Conservation (phyloP, 2,329 filamentous ascomycete species). For the Ophiostoma sp. region DNA sequence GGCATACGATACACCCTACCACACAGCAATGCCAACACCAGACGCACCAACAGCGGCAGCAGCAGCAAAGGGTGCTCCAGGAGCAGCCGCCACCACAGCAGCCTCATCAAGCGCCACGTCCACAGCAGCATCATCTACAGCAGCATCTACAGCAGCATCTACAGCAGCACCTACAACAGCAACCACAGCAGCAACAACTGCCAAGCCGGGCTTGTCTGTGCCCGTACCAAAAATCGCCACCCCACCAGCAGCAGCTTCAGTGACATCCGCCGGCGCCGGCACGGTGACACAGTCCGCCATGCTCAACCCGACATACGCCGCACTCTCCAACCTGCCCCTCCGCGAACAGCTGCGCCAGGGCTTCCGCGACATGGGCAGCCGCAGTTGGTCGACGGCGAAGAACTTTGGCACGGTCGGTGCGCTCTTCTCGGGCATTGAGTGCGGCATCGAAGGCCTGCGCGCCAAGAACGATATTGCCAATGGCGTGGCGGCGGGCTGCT, state of each 20-base stretch:
- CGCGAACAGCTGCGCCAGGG: constrained; percentile 77
- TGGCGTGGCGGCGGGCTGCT: constrained; percentile 78
- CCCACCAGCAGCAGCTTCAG: constrained; percentile 15
- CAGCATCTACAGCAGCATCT: constrained; percentile 7
- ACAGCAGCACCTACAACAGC: not conserved
- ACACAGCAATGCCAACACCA: constrained; percentile 36
- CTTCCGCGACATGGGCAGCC: constrained; percentile 89
- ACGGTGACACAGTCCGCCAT: constrained; percentile 23
- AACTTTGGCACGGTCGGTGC: constrained; percentile 94
- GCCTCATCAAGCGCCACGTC: constrained; percentile 13
- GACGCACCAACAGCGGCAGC: constrained; percentile 22
- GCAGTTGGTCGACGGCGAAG: constrained; percentile 77
- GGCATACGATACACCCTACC: constrained; percentile 93
- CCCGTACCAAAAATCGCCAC: not conserved
- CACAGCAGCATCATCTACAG: constrained; percentile 6
- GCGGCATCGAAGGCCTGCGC: constrained; percentile 84
- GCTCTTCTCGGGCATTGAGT: constrained; percentile 88
- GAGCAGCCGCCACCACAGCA: constrained; percentile 14
- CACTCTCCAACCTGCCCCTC: constrained; percentile 63
- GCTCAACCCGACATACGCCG: constrained; percentile 29
- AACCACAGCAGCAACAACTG: constrained; percentile 15
- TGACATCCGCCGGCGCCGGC: constrained; percentile 24
- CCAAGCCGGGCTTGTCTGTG: constrained; percentile 6
- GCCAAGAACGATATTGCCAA: constrained; percentile 93
- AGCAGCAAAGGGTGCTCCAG: constrained; percentile 11